A percentile compares a stretch with the other conserved stretches of the same genome.
phyloP scores from a whole-genome alignment of 2,329 filamentous ascomycete species.

The Fusarium nisikadoi region DNA sequence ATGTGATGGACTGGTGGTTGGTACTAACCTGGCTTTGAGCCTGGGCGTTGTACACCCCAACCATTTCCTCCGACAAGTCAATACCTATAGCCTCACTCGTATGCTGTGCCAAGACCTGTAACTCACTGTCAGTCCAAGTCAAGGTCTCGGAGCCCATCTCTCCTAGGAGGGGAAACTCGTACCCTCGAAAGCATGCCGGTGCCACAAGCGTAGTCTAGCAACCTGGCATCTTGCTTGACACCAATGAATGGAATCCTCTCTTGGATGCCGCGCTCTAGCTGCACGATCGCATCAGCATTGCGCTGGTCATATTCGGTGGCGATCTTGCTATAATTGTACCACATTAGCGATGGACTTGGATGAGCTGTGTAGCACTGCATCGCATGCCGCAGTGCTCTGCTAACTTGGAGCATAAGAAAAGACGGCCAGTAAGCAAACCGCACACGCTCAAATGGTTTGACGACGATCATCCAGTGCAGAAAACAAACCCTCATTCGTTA shows the following conservation, averaged over 20 bases:
- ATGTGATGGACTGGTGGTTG: neutral
- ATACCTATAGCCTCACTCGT: constrained; percentile 71
- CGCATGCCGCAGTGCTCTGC: constrained; percentile 6
- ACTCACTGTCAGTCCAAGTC: neutral
- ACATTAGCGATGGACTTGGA: constrained; percentile 27
- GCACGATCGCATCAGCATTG: constrained; percentile 63
- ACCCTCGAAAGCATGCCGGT: constrained; percentile 74
- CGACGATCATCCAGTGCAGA: neutral
- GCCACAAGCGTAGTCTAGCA: constrained; percentile 83
- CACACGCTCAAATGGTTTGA: neutral
- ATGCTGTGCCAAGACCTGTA: constrained; percentile 38
- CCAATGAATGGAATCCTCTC: constrained; percentile 69
- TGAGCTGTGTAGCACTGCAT: neutral
- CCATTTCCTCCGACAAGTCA: constrained; percentile 78
- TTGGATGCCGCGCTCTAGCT: constrained; percentile 65
- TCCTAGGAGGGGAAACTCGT: constrained; percentile 39
- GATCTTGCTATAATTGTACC: constrained; percentile 42
- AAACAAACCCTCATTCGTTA: neutral
- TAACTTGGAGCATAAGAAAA: constrained; percentile 14
- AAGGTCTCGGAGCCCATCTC: neutral
- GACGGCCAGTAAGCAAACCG: constrained; percentile 9
- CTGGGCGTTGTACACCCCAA: constrained; percentile 71
- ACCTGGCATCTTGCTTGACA: constrained; percentile 58
- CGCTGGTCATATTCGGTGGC: constrained; percentile 58
- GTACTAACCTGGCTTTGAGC: constrained; percentile 62